Base-by-base conservation (phyloP, 306 rosid species). In the Acacia confusa region DNA sequence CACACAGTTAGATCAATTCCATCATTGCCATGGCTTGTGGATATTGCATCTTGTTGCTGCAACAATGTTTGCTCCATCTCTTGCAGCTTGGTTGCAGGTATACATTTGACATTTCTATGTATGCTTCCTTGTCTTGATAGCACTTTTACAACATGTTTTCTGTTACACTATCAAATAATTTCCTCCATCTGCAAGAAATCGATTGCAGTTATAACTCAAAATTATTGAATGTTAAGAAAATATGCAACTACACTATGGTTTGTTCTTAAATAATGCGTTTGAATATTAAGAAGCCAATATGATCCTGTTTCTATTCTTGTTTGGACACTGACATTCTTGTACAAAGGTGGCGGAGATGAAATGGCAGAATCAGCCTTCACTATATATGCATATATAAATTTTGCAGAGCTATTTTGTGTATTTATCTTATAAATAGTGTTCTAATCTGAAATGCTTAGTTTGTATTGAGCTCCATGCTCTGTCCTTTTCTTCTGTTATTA, bases 51-150 rank as follows among this genome's bases (percentile, higher is more conserved):
- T 92, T 80, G 58, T 81, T 66, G 96, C 98, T 64, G 79, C 92
- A 32, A 75, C 90, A 75, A 95, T 95, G 99, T 95, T 95, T 93
- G 91, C 85, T 38, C 98, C 97, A 41, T 93, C 99, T 25, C 89
- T 87, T 43, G 92, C 86, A 22, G 92, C 98, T 92, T 95, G 97
- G 96, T 86, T 92, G 86, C 96, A 95, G 98, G 99, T 93, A 93
- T 71, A 64, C 3, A 30, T 30, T 30, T 30, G 34, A 30, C 50
- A 67, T 38, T 80, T 80, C 67, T 3, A 25, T 52, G 16, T 78
- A 44, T 13, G 43, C 72, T 72, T 81, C 74, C 22, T 77, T 88
- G 24, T 77, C 57, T 30, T 30, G 4, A 30, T 30, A 30, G 34
- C 3, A 30, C 34, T 30, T 30, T 30, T 30, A 30, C 3, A 30